Conservation (phyloP, 768 basidiomycete species). For the Kwoniella sp. region DNA sequence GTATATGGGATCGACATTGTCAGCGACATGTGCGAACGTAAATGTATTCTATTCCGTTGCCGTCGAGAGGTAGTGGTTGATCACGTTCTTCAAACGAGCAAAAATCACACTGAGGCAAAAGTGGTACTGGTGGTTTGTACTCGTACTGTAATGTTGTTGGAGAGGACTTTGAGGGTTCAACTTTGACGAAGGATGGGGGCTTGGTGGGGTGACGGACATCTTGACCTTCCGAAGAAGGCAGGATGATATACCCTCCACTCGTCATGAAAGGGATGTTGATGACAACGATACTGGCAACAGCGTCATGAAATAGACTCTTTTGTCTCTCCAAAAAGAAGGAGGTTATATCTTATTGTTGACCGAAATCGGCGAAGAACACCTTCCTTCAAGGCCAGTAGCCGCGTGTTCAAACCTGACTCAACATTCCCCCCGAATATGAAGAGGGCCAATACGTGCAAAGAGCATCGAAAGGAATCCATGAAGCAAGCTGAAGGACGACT, state of each 20-base stretch:
- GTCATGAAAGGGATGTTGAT: background rate
- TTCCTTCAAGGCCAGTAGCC: too few species aligned
- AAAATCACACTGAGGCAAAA: too few species aligned
- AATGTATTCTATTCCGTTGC: too few species aligned
- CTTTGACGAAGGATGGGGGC: constrained; percentile 3
- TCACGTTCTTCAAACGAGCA: too few species aligned
- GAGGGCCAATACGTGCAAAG: too few species aligned
- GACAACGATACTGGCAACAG: background rate
- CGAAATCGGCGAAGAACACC: background rate
- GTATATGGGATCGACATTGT: constrained; percentile 36
- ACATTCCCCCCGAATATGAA: too few species aligned
- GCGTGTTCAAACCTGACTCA: too few species aligned
- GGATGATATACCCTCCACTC: background rate
- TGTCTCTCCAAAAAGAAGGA: background rate
- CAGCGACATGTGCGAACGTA: too few species aligned
- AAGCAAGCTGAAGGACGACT: background rate
- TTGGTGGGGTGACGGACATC: background rate
- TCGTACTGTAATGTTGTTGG: background rate
- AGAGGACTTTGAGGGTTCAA: background rate
- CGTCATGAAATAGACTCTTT: background rate
- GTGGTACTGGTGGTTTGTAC: background rate
- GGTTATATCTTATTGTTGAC: background rate
- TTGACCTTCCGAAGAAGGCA: background rate
- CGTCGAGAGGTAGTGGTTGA: too few species aligned
- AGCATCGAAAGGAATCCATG: background rate